Base-by-base conservation (phyloP, 495 filamentous ascomycete species). In the Astrothelium macrocarpum region DNA sequence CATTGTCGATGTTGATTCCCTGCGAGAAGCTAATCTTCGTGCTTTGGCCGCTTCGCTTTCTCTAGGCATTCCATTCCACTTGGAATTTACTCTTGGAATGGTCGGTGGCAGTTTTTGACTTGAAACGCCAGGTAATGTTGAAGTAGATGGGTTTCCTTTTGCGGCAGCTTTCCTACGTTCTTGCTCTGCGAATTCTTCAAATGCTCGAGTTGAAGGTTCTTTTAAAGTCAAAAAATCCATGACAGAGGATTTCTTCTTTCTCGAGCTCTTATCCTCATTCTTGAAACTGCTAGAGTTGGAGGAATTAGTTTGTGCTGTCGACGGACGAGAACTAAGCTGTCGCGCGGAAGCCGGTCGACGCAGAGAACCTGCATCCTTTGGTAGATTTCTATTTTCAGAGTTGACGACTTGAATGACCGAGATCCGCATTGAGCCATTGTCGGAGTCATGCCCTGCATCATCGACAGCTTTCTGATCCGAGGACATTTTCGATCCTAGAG, bases 11-110 rank as follows among this genome's bases (percentile, higher is more conserved):
- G 49, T 56, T 9, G 49, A 29, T 28, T 29, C 49, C 25, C 49
- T 56, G 12, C 25, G 20, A 9, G 25, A 26, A 56, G 49, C 20
- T 56, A 32, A 16, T 56, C 49, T 56, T 56, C 49, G 49, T 56
- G 49, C 49, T 56, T 56, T 56, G 10, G 49, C 28, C 59, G 53
- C 66, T 78, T 75, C 62, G 59, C 64, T 26, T 67, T 63, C 28
- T 75, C 71, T 25, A 29, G 78, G 78, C 23, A 79, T 62, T 29
- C 78, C 78, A 67, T 81, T 75, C 78, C 78, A 81, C 65, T 76
- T 80, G 11, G 76, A 73, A 61, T 81, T 81, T 32, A 79, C 78
- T 62, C 76, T 79, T 18, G 78, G 78, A 1, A 80, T 78, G 14
- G 64, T 70, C 16, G 70, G 59, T 14, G 78, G 78, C 29, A 81